These are phyloP conservation scores for Theobroma grandiflorum DNA, from an alignment of 441 rosid genomes.

Conservation along the genomic window DNA sequence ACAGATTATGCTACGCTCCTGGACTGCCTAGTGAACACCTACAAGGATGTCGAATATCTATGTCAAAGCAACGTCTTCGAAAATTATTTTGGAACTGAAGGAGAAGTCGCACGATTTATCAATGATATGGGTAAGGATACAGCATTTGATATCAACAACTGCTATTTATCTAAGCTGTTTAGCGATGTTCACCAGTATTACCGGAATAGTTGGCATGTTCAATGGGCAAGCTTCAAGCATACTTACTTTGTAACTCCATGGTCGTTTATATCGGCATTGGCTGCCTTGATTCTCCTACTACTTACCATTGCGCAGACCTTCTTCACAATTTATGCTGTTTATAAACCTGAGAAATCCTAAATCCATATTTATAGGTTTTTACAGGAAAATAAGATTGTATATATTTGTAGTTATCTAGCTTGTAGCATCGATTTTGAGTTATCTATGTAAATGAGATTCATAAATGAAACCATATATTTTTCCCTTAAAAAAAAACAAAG, in stretches of 20 bases:
- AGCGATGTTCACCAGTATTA: slow-evolving; percentile 50
- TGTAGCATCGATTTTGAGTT: not conserved
- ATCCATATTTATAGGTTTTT: not conserved
- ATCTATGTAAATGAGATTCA: no score
- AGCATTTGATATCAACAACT: slow-evolving; percentile 50
- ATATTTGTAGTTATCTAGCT: not conserved
- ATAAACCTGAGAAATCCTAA: not conserved
- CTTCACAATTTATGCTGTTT: slow-evolving; percentile 41
- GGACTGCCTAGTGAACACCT: slow-evolving; percentile 56
- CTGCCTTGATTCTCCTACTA: slow-evolving; percentile 56
- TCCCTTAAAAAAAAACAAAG: no score
- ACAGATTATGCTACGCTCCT: slow-evolving; percentile 64
- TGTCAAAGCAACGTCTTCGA: slow-evolving; percentile 55
- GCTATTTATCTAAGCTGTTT: slow-evolving; percentile 53
- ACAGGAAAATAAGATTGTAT: not conserved
- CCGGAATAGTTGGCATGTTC: slow-evolving; percentile 48
- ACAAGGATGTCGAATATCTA: slow-evolving; percentile 53
- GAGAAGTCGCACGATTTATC: slow-evolving; percentile 45
- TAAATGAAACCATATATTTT: no score
- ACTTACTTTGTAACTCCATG: slow-evolving; percentile 68
- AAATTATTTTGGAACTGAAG: slow-evolving; percentile 61
- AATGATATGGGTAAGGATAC: slow-evolving; percentile 62
- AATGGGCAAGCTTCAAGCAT: slow-evolving; percentile 61
- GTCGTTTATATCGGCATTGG: slow-evolving; percentile 66
- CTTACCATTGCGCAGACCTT: slow-evolving; percentile 56